Conservation (phyloP, 805 yeast genomes). For the Starmerella apicola region DNA sequence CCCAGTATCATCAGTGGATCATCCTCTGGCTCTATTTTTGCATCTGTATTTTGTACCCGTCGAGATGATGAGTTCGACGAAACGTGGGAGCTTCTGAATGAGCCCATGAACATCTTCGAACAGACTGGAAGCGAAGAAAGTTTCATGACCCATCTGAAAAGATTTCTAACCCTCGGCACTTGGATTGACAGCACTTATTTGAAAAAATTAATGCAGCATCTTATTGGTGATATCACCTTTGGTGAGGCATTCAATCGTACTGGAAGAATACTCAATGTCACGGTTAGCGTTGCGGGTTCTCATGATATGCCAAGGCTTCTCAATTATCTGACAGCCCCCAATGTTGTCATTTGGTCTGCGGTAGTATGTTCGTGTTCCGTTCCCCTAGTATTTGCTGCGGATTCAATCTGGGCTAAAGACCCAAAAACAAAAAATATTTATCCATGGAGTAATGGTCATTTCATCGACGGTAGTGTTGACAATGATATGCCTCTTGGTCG, state of each 20-base stretch:
- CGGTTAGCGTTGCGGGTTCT: constrained; percentile 81
- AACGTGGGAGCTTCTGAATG: constrained; percentile 36
- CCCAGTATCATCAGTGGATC: constrained; percentile 90
- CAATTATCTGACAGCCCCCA: constrained; percentile 88
- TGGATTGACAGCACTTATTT: constrained; percentile 71
- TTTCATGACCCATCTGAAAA: constrained; percentile 39
- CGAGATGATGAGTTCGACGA: constrained; percentile 54
- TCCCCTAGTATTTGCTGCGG: constrained; percentile 83
- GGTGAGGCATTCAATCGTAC: constrained; percentile 91
- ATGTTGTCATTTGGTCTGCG: constrained; percentile 81
- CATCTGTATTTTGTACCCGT: constrained; percentile 74
- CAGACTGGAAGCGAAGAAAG: constrained; percentile 42
- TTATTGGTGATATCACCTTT: constrained; percentile 83
- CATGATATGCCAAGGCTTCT: constrained; percentile 84
- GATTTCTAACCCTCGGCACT: constrained; percentile 72
- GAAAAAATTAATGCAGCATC: constrained; percentile 56
- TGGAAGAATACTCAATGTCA: constrained; percentile 82
- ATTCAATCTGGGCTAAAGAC: constrained; percentile 73
- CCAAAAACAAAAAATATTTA: constrained; percentile 56
- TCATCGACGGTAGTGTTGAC: constrained; percentile 93
- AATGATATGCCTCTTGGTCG: constrained; percentile 86
- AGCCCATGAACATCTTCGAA: constrained; percentile 47
- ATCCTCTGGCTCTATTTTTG: constrained; percentile 91
- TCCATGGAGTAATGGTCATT: constrained; percentile 74
- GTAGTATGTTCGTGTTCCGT: constrained; percentile 86